phyloP scores from a whole-genome alignment of 441 rosid species.

The Theobroma grandiflorum region DNA sequence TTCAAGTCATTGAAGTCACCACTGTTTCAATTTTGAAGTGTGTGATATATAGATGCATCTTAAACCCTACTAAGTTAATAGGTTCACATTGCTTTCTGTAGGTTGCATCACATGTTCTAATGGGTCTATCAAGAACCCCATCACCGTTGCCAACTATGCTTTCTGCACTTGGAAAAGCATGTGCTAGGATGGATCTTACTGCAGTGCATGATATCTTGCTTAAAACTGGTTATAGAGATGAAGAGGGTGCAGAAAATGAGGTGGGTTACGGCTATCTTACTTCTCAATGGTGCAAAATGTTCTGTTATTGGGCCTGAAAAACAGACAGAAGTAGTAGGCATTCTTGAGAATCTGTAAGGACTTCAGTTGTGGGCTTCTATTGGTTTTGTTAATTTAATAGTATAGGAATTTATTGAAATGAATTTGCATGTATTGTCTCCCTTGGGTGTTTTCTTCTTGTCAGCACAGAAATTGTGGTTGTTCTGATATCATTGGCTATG shows the following conservation, averaged over 20 bases:
- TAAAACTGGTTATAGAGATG: constrained; percentile 54
- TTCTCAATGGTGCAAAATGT: neutral
- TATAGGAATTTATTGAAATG: neutral
- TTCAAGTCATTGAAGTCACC: neutral
- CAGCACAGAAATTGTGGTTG: neutral
- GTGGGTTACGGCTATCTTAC: constrained; percentile 25
- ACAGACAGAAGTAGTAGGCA: neutral
- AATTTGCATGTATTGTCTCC: neutral
- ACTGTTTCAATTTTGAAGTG: neutral
- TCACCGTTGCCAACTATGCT: constrained; percentile 55
- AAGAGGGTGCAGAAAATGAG: constrained; percentile 57
- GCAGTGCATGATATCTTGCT: constrained; percentile 51
- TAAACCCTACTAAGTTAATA: constrained; percentile 4
- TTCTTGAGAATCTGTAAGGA: neutral
- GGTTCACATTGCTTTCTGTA: constrained; percentile 36
- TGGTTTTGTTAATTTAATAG: neutral
- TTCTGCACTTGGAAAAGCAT: constrained; percentile 71
- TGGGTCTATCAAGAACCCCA: constrained; percentile 62
- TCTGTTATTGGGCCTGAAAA: neutral
- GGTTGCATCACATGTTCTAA: constrained; percentile 68
- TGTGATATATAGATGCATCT: neutral
- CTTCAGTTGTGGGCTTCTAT: neutral
- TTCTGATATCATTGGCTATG: neutral
- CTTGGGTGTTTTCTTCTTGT: neutral
- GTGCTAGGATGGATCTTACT: constrained; percentile 86